Conservation (phyloP, 140 eudicot genomes). For the Anethum foeniculum region DNA sequence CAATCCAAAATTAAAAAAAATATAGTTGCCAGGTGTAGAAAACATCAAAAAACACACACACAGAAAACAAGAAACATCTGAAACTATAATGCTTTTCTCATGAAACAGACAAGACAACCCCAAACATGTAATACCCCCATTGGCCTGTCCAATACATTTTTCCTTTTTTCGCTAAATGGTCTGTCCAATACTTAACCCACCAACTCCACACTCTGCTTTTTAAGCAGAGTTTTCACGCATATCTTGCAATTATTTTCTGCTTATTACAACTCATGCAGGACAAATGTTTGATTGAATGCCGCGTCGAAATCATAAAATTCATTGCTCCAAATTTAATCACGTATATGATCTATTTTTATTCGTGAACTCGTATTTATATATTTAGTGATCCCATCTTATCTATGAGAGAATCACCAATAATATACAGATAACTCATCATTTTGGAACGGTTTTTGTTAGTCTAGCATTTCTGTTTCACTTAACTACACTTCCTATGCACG, state of each 20-base stretch:
- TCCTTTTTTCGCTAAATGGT: too few relatives aligned
- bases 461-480: too few relatives aligned
- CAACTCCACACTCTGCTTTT: background rate
- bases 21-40: background rate
- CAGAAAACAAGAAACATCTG: conserved; percentile 1
- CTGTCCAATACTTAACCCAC: too few relatives aligned
- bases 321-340: background rate
- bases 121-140: background rate
- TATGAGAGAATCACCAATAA: too few relatives aligned
- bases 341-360: too few relatives aligned
- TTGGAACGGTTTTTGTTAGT: too few relatives aligned
- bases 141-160: background rate
- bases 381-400: too few relatives aligned
- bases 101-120: background rate
- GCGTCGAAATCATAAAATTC: background rate
- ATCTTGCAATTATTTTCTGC: background rate
- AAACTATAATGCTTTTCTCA: background rate
- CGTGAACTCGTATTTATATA: too few relatives aligned
- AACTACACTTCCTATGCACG: background rate
- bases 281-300: background rate
- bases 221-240: background rate
- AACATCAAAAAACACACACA: background rate
- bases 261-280: background rate
- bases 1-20: background rate
- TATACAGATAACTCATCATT: too few relatives aligned